These are phyloP conservation scores for Fusarium sublunatum DNA, from an alignment of 2,329 filamentous ascomycete genomes.

Conservation along the genomic window DNA sequence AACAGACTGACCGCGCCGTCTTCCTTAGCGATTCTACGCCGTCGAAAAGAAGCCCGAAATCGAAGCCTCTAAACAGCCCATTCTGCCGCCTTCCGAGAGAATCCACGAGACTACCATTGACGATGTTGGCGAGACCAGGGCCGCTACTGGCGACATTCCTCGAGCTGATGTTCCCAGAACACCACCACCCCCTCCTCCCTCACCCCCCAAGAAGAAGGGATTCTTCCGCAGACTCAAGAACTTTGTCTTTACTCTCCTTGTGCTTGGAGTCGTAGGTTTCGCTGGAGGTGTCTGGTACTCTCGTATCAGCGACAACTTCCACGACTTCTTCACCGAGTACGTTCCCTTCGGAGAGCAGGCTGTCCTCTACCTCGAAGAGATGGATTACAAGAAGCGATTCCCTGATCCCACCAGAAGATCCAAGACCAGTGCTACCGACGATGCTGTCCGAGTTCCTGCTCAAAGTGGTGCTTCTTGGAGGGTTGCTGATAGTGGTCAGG, in stretches of 20 bases:
- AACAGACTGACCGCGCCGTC: slow-evolving; percentile 48
- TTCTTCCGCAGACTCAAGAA: slow-evolving; percentile 79
- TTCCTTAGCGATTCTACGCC: slow-evolving; percentile 66
- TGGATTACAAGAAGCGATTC: slow-evolving; percentile 91
- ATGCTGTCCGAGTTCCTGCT: slow-evolving; percentile 83
- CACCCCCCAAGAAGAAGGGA: slow-evolving; percentile 64
- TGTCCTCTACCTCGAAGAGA: slow-evolving; percentile 94
- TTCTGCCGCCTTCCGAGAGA: slow-evolving; percentile 64
- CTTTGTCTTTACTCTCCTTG: slow-evolving; percentile 79
- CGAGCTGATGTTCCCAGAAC: slow-evolving; percentile 43
- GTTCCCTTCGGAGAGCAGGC: slow-evolving; percentile 93
- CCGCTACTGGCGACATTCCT: slow-evolving; percentile 57
- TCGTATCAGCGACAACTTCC: slow-evolving; percentile 94
- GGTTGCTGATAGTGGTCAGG: slow-evolving; percentile 71
- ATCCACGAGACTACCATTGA: slow-evolving; percentile 54
- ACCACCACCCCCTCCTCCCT: slow-evolving; percentile 47
- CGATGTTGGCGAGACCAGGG: slow-evolving; percentile 53
- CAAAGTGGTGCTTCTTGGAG: slow-evolving; percentile 88
- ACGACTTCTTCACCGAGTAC: slow-evolving; percentile 99
- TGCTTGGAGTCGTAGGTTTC: slow-evolving; percentile 83
- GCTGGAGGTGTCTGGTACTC: slow-evolving; percentile 92
- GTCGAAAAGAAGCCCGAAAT: slow-evolving; percentile 64
- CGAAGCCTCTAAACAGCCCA: slow-evolving; percentile 60
- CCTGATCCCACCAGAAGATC: slow-evolving; percentile 62
- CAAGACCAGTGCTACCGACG: slow-evolving; percentile 65